These are phyloP conservation scores for Tylopilus intermedius DNA, from an alignment of 768 basidiomycete species.

Conservation along the genomic window DNA sequence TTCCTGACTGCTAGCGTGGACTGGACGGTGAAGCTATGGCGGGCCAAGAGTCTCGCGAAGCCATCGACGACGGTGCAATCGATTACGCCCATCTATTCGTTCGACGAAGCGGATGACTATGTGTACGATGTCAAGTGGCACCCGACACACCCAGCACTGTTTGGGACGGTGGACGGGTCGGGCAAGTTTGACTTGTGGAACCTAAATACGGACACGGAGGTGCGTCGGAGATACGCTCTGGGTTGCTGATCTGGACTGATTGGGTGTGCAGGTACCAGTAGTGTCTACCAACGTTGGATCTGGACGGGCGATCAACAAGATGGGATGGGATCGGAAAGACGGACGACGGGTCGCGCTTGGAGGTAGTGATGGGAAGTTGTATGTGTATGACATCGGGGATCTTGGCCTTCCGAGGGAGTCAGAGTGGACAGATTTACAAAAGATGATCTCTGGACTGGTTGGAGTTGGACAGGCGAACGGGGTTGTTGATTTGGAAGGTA, in stretches of 20 bases:
- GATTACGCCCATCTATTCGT: slow-evolving; percentile 81
- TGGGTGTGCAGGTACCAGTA: slow-evolving; percentile 66
- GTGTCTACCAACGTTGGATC: slow-evolving; percentile 81
- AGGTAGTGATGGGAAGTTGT: slow-evolving; percentile 86
- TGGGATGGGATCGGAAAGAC: slow-evolving; percentile 92
- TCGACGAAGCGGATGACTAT: slow-evolving; percentile 97
- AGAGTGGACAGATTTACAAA: slow-evolving; percentile 93
- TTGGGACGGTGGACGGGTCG: slow-evolving; percentile 90
- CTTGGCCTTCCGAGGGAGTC: slow-evolving; percentile 81
- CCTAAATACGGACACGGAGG: slow-evolving; percentile 94
- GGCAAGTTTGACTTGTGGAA: slow-evolving; percentile 98
- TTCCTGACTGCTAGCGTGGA: slow-evolving; percentile 92
- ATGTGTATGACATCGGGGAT: slow-evolving; percentile 94
- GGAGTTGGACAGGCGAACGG: slow-evolving; percentile 46
- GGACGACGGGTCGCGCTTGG: slow-evolving; percentile 87
- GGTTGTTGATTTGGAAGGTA: slow-evolving; percentile 24
- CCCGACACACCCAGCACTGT: slow-evolving; percentile 88
- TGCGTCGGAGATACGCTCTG: slow-evolving; percentile 35
- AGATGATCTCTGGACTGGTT: slow-evolving; percentile 67
- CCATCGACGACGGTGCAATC: slow-evolving; percentile 51
- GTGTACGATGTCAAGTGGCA: slow-evolving; percentile 99
- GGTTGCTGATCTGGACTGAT: slow-evolving; percentile 2
- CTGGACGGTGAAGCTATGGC: slow-evolving; percentile 98
- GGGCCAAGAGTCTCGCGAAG: slow-evolving; percentile 72
- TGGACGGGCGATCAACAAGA: slow-evolving; percentile 86